Conservation (phyloP, 257 asterid species). For the Nicotiana sylvestris region DNA sequence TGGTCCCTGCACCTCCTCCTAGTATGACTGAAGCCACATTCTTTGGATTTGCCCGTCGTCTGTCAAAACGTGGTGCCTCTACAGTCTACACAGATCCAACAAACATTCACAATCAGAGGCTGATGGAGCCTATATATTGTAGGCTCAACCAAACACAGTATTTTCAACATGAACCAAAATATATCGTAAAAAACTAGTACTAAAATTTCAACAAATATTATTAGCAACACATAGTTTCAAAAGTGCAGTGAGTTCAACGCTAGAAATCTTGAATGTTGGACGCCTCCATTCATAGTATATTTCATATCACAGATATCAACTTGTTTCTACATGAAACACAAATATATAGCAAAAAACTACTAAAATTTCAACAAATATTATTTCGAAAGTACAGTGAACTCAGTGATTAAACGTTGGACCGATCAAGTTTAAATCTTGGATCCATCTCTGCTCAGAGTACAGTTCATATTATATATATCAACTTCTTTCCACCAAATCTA, state of each 20-base stretch:
- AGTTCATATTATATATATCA: neutral
- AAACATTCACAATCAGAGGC: neutral
- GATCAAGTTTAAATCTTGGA: neutral
- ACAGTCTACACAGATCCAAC: constrained; percentile 42
- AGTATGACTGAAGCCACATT: constrained; percentile 91
- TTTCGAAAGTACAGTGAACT: neutral
- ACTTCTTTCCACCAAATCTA: neutral
- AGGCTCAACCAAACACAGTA: neutral
- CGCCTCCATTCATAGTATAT: neutral
- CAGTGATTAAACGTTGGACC: neutral
- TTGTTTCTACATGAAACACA: neutral
- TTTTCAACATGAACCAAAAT: neutral
- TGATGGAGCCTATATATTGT: neutral
- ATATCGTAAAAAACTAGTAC: neutral
- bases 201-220: neutral
- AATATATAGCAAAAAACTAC: neutral
- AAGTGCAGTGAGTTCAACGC: neutral
- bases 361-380: neutral
- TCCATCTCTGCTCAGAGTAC: neutral
- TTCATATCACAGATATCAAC: neutral
- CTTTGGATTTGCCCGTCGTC: constrained; percentile 67
- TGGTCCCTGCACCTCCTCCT: constrained; percentile 91
- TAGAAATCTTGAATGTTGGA: neutral
- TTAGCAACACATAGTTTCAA: neutral
- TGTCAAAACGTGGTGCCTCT: constrained; percentile 45